These are phyloP conservation scores for Schrenkiella parvula DNA, from an alignment of 345 rosid genomes.

Conservation along the genomic window DNA sequence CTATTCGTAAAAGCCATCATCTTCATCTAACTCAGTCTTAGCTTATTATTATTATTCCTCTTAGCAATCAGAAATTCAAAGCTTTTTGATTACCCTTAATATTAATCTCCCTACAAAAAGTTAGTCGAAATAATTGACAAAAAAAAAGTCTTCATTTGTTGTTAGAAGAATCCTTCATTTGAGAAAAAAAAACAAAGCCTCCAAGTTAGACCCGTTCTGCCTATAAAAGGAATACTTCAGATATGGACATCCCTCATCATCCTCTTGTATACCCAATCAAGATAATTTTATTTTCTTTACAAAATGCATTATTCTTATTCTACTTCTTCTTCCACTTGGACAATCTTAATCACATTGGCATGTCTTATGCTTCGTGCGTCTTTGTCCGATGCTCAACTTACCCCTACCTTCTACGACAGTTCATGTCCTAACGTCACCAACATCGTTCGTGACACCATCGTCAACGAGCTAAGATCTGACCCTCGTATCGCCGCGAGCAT, in stretches of 20 bases:
- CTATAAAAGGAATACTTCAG: conserved; percentile 21
- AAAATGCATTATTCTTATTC: conserved; percentile 19
- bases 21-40: not conserved
- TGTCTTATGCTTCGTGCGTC: conserved; percentile 17
- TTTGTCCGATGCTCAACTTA: conserved; percentile 30
- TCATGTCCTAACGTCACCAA: conserved; percentile 50
- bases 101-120: too few species aligned
- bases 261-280: not conserved
- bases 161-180: not conserved
- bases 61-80: not conserved
- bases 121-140: not conserved
- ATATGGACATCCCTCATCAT: conserved; percentile 8
- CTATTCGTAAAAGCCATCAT: too few species aligned
- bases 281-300: not conserved
- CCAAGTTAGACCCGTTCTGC: conserved; percentile 16
- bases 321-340: conserved; percentile 10
- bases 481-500: conserved; percentile 56
- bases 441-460: conserved; percentile 43
- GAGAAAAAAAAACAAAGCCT: conserved; percentile 5
- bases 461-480: conserved; percentile 36
- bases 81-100: too few species aligned
- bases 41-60: not conserved
- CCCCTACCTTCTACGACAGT: conserved; percentile 48
- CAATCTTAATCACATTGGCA: conserved; percentile 24
- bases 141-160: not conserved